Base-by-base conservation (phyloP, 2,329 filamentous ascomycete species). In the Talaromyces sp. region DNA sequence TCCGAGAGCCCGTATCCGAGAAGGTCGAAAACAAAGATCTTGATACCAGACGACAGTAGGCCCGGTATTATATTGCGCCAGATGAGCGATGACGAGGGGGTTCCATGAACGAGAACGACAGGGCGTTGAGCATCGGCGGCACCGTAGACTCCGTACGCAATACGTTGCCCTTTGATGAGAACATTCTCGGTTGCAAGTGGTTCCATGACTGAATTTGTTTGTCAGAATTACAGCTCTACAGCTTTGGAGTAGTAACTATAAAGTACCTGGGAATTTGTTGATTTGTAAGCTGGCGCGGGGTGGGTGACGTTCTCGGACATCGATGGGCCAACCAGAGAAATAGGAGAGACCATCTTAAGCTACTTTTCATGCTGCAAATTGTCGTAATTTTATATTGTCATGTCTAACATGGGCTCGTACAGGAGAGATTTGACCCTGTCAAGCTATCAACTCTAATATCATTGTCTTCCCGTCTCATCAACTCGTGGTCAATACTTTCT, bases 1-100 rank as follows among this genome's bases (percentile, higher is more conserved):
- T 75, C 72, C 1, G 73, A 74, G 4, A 72, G 62, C 3, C 73
- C 72, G 16, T 67, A 75, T 14, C 73, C 73, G 2, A 75, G 69
- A 3, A 73, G 68, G 18, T 75, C 73, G 53, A 68, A 75, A 23
- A 72, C 40, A 8, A 72, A 66, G 1, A 68, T 68, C 52, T 69
- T 69, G 40, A 65, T 72, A 9, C 67, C 70, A 1, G 63, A 47
- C 2, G 58, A n/a, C 0, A 66, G 61, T 1, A 74, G 65, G 0
- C 57, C 56, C 0, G 72, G 71, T 10, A 69, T 27, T 3, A 75
- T 57, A n/a, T 69, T 68, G n/a, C 70, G 67, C 72, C 70, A 75
- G 4, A 75, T 74, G 1, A 75, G 68, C 2, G 72, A 75, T 1
- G 72, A 73, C 1, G 72, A 75, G 0, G 73, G 72, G 0, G 72